These are phyloP conservation scores for Pythium oligandrum DNA, from an alignment of 352 stramenopile species.

Conservation along the genomic window DNA sequence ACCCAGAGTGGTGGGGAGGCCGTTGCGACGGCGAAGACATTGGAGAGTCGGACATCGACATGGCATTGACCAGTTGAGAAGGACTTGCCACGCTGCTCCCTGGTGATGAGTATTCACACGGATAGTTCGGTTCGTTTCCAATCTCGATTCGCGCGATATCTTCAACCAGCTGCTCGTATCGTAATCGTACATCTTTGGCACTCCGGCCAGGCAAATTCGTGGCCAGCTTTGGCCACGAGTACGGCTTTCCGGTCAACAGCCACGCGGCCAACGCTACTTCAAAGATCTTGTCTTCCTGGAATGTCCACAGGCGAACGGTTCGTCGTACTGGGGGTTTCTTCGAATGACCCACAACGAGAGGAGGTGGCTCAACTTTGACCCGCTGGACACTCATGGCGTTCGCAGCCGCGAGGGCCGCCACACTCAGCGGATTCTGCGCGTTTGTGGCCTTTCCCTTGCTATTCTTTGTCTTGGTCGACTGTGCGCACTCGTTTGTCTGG, in stretches of 20 bases:
- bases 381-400: slow-evolving; percentile 16
- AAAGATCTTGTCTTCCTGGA: slow-evolving; percentile 81
- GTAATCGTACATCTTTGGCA: slow-evolving; percentile 57
- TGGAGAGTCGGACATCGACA: slow-evolving; percentile 6
- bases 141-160: slow-evolving; percentile 70
- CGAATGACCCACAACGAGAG: neutral
- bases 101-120: neutral
- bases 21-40: neutral
- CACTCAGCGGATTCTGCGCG: slow-evolving; percentile 8
- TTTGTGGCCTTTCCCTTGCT: neutral
- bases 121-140: neutral
- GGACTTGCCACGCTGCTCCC: neutral
- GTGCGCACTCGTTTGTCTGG: slow-evolving; percentile 1
- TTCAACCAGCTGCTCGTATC: slow-evolving; percentile 75
- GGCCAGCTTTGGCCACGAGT: slow-evolving; percentile 79
- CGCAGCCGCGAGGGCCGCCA: slow-evolving; percentile 10
- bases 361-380: neutral
- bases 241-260: slow-evolving; percentile 39
- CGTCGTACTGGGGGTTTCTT: no score
- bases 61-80: neutral
- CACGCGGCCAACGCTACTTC: slow-evolving; percentile 67
- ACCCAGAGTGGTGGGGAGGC: slow-evolving; percentile 8
- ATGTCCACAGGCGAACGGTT: slow-evolving; percentile 38
- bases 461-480: slow-evolving; percentile 1
- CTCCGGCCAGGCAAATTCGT: slow-evolving; percentile 61